These are phyloP conservation scores for Andrographis paniculata DNA, from an alignment of 305 asterid genomes.

Conservation along the genomic window DNA sequence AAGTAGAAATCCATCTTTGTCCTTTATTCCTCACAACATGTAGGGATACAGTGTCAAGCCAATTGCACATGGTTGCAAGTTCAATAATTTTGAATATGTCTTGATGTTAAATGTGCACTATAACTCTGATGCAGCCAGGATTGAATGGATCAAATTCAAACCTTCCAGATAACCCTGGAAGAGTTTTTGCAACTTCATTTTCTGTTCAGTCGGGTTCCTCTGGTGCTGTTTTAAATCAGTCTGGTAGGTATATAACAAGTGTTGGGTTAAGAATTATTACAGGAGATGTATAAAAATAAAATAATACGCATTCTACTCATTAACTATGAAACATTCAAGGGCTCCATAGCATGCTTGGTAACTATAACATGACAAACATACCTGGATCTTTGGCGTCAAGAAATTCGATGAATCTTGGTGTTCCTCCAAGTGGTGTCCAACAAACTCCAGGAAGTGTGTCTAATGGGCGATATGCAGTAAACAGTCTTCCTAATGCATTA, in stretches of 20 bases:
- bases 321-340: conserved; percentile 70
- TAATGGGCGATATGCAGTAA: conserved; percentile 56
- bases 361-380: conserved; percentile 62
- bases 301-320: too few species aligned
- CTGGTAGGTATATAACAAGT: conserved; percentile 34
- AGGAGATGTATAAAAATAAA: too few species aligned
- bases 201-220: conserved; percentile 71
- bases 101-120: conserved; percentile 15
- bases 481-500: conserved; percentile 57
- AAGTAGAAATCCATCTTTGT: background rate
- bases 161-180: conserved; percentile 52
- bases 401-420: conserved; percentile 51
- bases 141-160: conserved; percentile 68
- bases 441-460: conserved; percentile 62
- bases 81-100: conserved; percentile 1
- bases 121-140: conserved; percentile 39
- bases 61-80: background rate
- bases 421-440: conserved; percentile 65
- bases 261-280: too few species aligned
- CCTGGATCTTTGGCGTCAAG: conserved; percentile 63
- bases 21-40: background rate
- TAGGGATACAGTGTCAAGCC: background rate
- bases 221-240: conserved; percentile 54
- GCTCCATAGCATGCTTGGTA: conserved; percentile 64
- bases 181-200: conserved; percentile 53